These are phyloP conservation scores for Hypoxylon sp. DNA, from an alignment of 2,329 filamentous ascomycete genomes.

Conservation along the genomic window DNA sequence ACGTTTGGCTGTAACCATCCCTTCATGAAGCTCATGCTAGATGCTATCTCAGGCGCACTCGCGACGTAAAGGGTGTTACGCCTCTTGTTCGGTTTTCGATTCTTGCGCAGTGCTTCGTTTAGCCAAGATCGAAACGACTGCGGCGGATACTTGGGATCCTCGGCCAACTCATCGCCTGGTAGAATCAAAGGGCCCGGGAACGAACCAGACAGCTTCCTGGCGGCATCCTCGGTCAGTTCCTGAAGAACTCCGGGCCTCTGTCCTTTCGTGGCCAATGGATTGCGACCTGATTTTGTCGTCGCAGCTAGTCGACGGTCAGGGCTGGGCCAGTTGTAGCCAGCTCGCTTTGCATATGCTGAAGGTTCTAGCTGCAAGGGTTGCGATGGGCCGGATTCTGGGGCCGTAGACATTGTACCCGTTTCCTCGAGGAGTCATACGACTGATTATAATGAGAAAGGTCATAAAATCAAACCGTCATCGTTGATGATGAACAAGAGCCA, in stretches of 20 bases:
- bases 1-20: slow-evolving; percentile 57
- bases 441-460: not conserved
- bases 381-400: slow-evolving; percentile 32
- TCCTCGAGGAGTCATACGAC: not conserved
- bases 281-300: slow-evolving; percentile 47
- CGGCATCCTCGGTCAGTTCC: slow-evolving; percentile 35
- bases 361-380: slow-evolving; percentile 47
- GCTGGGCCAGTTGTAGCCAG: slow-evolving; percentile 50
- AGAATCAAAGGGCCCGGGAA: slow-evolving; percentile 72
- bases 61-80: slow-evolving; percentile 68
- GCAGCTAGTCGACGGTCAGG: slow-evolving; percentile 51
- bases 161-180: slow-evolving; percentile 69
- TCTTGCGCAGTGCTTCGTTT: slow-evolving; percentile 59
- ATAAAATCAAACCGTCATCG: not conserved
- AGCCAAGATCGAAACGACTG: slow-evolving; percentile 68
- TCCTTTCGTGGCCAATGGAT: slow-evolving; percentile 30
- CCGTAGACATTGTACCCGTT: slow-evolving; percentile 6
- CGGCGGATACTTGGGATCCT: slow-evolving; percentile 62
- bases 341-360: slow-evolving; percentile 49
- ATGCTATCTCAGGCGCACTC: slow-evolving; percentile 56
- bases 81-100: slow-evolving; percentile 55
- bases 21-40: slow-evolving; percentile 55
- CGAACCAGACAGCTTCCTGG: slow-evolving; percentile 44
- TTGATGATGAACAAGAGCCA: not conserved
- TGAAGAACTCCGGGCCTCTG: slow-evolving; percentile 27